Evolutionary conservation across 169 alveolate species (phyloP), one percentile per base, ranked within the genome.

Genomic region (Cryptosporidium parvum): DNA sequence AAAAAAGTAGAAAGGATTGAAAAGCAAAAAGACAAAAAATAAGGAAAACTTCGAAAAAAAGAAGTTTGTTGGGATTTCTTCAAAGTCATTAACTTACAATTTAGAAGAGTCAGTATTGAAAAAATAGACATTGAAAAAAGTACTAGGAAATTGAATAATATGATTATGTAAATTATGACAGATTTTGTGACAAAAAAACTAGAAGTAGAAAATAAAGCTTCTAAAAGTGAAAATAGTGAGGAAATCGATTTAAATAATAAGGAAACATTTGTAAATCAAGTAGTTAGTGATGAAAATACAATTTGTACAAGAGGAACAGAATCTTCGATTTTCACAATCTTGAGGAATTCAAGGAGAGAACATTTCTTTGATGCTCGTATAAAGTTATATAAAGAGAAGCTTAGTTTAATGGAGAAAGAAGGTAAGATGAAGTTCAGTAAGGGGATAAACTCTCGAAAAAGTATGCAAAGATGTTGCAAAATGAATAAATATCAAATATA

Each of bases 281-380:
- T 31, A 37, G 21, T 62, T 35, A 73, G 86, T 73, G 86, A 73
- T 56, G 86, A 59, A 3, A 73, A 73, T 33, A 73, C 86, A 26
- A 73, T 73, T 53, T 73, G 68, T 26, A 73, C 86, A 33, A 44
- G 70, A 23, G 86, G 68, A 33, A 73, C 86, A 56, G 86, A 73
- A 44, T 73, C 86, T 59, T 73, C 86, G 6, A 73, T 73, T 29
- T 29, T 73, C 26, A 73, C 86, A 53, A 73, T 73, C 18, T 37
- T 73, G 8, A 73, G 70, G 48, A 73, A 39, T 29, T 73, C 86
- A 26, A 56, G 71, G 56, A 73, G 58, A 35, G 86, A 73, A 23
- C 52, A 73, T 39, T 52, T 73, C 56, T 73, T 73, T 58, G 86
- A 73, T 56, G 86, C 42, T n/a, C 62, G 86, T 18, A 73, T 73